phyloP scores from a whole-genome alignment of 768 basidiomycete species.

The Tylopilus balloui region DNA sequence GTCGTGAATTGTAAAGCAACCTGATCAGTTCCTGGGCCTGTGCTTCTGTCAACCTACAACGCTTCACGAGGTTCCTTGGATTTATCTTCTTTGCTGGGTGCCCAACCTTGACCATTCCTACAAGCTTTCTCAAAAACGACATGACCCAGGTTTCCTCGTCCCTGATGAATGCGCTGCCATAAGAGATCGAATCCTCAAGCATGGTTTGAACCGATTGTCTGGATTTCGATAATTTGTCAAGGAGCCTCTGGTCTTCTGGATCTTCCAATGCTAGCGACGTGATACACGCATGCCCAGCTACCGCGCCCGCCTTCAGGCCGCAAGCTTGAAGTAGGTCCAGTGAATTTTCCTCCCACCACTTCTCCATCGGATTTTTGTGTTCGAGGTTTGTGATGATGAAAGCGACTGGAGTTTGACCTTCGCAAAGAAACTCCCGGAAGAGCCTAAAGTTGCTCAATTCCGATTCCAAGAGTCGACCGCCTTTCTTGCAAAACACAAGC shows the following conservation, averaged over 20 bases:
- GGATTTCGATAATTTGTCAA: constrained; percentile 11
- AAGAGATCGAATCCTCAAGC: constrained; percentile 22
- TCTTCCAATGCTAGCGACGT: constrained; percentile 15
- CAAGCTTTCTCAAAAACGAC: constrained; percentile 20
- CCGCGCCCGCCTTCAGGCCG: constrained; percentile 6
- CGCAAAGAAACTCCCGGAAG: constrained; percentile 38
- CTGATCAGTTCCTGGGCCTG: constrained; percentile 19
- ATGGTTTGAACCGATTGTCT: constrained; percentile 14
- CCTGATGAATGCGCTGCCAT: constrained; percentile 11
- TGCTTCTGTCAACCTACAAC: constrained; percentile 15
- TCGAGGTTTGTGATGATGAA: constrained; percentile 40
- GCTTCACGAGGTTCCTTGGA: constrained; percentile 7
- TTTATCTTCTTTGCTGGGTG: constrained; percentile 4
- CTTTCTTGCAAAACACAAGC: constrained; percentile 35
- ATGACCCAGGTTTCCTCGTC: constrained; percentile 22
- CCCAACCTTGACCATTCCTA: constrained; percentile 13
- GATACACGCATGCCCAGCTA: constrained; percentile 30
- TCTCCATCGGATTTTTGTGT: constrained; percentile 23
- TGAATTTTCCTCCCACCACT: constrained; percentile 30
- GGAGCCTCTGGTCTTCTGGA: neutral
- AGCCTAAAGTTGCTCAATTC: constrained; percentile 31
- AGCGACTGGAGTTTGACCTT: constrained; percentile 34
- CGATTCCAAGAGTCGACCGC: constrained; percentile 27
- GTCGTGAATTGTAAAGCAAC: constrained; percentile 7
- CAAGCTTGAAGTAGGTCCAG: constrained; percentile 9